Percentiles rank a stretch among this genome's conserved stretches.
Evolutionary conservation across 768 basidiomycete species (phyloP).

Genomic region (Lactifluus piperatus): DNA sequence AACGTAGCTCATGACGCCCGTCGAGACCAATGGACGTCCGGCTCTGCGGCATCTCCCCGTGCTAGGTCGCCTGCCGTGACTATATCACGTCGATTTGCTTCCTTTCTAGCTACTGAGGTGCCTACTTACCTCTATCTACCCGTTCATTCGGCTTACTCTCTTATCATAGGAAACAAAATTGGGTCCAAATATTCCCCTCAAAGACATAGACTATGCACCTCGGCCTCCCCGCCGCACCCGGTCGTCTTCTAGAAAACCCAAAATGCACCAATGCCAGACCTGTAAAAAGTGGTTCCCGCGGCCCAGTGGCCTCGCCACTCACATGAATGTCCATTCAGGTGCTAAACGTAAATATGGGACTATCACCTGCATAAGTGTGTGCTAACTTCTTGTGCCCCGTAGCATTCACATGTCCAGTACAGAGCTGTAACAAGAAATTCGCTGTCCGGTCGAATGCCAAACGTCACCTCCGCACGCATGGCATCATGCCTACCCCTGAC

Average conservation of each 20-base stretch:
- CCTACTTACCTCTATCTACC: background rate
- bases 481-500: slow-evolving; percentile 42
- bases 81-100: slow-evolving; percentile 7
- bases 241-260: slow-evolving; percentile 27
- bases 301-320: slow-evolving; percentile 43
- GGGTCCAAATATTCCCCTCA: background rate
- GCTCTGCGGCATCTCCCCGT: slow-evolving; percentile 2
- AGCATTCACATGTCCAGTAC: slow-evolving; percentile 45
- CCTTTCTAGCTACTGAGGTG: slow-evolving; percentile 12
- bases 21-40: slow-evolving; percentile 2
- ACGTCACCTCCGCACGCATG: slow-evolving; percentile 71
- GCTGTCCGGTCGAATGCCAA: slow-evolving; percentile 77
- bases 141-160: background rate
- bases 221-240: slow-evolving; percentile 6
- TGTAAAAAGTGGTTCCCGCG: slow-evolving; percentile 41
- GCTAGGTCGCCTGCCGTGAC: background rate
- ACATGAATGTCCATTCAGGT: slow-evolving; percentile 47
- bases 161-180: background rate
- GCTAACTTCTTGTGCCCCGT: background rate
- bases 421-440: slow-evolving; percentile 57
- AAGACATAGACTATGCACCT: background rate
- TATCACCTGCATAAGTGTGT: background rate
- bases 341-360: slow-evolving; percentile 35
- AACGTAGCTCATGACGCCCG: background rate
- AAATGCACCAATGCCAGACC: slow-evolving; percentile 41